Conservation (phyloP, 495 filamentous ascomycete genomes). For the Neurospora terricola region DNA sequence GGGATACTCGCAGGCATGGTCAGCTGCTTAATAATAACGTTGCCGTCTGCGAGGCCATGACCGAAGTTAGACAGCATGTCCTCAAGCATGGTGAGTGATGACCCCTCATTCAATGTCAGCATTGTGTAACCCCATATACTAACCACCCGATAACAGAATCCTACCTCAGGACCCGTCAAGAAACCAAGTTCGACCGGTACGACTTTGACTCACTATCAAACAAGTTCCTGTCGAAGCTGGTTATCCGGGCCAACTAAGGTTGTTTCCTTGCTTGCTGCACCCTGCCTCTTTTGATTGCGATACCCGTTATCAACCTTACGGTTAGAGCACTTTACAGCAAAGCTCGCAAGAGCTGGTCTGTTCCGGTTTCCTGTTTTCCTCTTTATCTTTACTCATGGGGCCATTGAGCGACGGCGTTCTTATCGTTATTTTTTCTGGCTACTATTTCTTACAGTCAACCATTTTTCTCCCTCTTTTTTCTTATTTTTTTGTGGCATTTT, state of each 20-base stretch:
- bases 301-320: conserved; percentile 12
- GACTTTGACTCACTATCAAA: conserved; percentile 92
- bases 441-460: neutral
- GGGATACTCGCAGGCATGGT: conserved; percentile 82
- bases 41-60: conserved; percentile 88
- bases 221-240: conserved; percentile 88
- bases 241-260: conserved; percentile 77
- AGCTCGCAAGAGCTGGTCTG: conserved; percentile 16
- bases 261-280: conserved; percentile 18
- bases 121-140: conserved; percentile 6
- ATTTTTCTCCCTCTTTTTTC: neutral
- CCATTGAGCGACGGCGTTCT: conserved; percentile 22
- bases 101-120: neutral
- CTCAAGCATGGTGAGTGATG: conserved; percentile 69
- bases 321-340: conserved; percentile 10
- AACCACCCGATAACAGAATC: conserved; percentile 27
- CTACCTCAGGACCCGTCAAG: conserved; percentile 44
- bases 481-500: neutral
- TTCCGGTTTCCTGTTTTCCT: conserved; percentile 21
- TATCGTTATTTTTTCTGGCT: conserved; percentile 3
- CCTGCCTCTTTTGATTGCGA: conserved; percentile 12
- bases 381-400: conserved; percentile 13
- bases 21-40: conserved; percentile 77
- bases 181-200: conserved; percentile 68
- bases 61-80: conserved; percentile 80